Evolutionary conservation across 805 yeast genomes (phyloP).

Genomic region (Spathaspora arborariae): DNA sequence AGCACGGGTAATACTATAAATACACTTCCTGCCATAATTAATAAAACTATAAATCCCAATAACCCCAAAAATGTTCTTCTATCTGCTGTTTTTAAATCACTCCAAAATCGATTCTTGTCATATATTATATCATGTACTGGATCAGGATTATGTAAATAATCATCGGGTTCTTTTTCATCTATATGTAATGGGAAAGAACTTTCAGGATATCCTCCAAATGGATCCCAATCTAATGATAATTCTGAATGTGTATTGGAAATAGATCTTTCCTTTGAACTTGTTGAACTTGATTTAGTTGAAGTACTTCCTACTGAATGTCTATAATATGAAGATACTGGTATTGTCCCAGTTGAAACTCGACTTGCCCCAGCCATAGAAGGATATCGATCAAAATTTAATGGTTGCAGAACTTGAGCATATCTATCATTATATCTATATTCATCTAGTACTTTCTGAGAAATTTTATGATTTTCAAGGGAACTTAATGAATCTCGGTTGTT

Average conservation of each 20-base stretch:
- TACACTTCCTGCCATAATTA: slow-evolving; percentile 59
- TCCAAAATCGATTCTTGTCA: slow-evolving; percentile 62
- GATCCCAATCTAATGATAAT: slow-evolving; percentile 53
- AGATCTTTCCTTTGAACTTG: not conserved
- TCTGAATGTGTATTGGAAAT: not conserved
- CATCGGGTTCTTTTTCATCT: slow-evolving; percentile 94
- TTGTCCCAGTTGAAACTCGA: slow-evolving; percentile 31
- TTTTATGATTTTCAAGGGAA: not conserved
- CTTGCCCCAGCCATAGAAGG: slow-evolving; percentile 57
- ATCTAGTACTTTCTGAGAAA: not conserved
- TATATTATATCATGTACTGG: slow-evolving; percentile 87
- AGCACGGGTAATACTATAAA: slow-evolving; percentile 80
- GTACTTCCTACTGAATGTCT: not conserved
- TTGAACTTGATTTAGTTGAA: not conserved
- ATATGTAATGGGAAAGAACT: slow-evolving; percentile 86
- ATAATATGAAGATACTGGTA: not conserved
- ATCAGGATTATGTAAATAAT: slow-evolving; percentile 92
- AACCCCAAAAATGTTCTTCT: slow-evolving; percentile 58
- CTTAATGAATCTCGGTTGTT: not conserved
- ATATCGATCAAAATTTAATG: slow-evolving; percentile 53
- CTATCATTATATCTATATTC: not conserved
- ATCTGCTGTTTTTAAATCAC: slow-evolving; percentile 67
- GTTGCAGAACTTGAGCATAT: not conserved
- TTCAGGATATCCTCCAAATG: slow-evolving; percentile 98
- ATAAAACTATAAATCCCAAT: slow-evolving; percentile 52